Evolutionary conservation across 257 asterid genomes (phyloP), one percentile per base, ranked within the genome.

Genomic region (Primulina tabacum): DNA sequence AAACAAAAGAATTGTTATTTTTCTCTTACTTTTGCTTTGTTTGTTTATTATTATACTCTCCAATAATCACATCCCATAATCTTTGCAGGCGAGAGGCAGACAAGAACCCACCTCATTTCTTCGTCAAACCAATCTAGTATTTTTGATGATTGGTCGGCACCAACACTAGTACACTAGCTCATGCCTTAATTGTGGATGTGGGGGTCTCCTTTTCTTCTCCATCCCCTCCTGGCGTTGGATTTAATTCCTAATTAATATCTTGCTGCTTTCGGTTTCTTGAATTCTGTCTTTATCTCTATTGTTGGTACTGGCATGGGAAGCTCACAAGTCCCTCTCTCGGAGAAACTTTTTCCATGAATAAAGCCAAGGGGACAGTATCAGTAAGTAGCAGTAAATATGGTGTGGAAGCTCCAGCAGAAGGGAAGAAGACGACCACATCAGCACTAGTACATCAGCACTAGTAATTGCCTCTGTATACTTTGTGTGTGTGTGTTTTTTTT

Each of bases 51-150:
- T 80, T 80, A 80, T 85, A 82, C 89, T 85, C 85, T 82, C 89
- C 85, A 85, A 85, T 82, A 85, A 85, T 85, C 84, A 69, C 78
- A 65, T 20, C 56, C 80, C 76, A 78, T 73, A 74, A 73, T 77
- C 71, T 64, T 11, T 55, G 79, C 55, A 79, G 73, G 79, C 29
- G 81, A 76, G 83, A 72, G 81, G 82, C 64, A 32, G 82, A 72
- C 59, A 57, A 73, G 73, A 77, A 65, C 81, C 87, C 87, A 82
- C 84, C 75, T 76, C 84, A 60, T 30, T 59, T 65, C n/a, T 62
- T 68, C 78, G 5, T 16, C 57, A 17, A 50, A 16, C 57, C 21
- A 47, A 14, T 5, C 8, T 47, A 16, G 20, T 43, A 61, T 69
- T 67, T 73, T 73, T 76, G 52, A 18, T 26, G 26, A 8, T 21